Evolutionary conservation across 257 asterid genomes (phyloP).

Genomic region (Penstemon eatonii): DNA sequence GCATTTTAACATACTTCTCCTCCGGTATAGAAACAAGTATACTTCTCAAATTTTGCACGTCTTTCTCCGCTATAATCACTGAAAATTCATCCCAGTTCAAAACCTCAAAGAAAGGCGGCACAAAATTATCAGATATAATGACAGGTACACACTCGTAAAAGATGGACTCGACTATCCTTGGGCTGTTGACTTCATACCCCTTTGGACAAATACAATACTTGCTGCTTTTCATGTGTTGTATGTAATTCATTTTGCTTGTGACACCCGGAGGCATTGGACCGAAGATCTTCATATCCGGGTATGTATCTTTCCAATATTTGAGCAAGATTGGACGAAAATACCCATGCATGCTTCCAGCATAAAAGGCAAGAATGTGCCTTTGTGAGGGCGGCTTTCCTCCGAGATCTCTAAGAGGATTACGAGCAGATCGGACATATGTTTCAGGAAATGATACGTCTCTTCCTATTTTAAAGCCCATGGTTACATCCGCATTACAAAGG

Average conservation of each 20-base stretch:
- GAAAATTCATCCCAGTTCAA: constrained; percentile 77
- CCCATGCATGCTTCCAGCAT: constrained; percentile 82
- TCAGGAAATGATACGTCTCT: constrained; percentile 80
- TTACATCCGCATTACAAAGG: constrained; percentile 86
- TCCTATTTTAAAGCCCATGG: constrained; percentile 79
- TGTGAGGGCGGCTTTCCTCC: constrained; percentile 82
- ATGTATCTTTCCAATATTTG: constrained; percentile 64
- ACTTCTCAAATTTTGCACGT: constrained; percentile 53
- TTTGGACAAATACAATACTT: constrained; percentile 85
- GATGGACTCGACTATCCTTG: constrained; percentile 83
- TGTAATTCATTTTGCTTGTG: constrained; percentile 84
- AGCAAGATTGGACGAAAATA: constrained; percentile 79
- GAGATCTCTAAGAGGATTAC: constrained; percentile 71
- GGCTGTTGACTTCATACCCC: constrained; percentile 94
- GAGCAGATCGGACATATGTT: constrained; percentile 72
- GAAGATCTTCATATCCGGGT: constrained; percentile 67
- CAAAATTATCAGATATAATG: constrained; percentile 81
- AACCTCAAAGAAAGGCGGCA: constrained; percentile 88
- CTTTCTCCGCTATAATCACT: constrained; percentile 68
- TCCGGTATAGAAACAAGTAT: constrained; percentile 63
- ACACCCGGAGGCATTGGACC: constrained; percentile 86
- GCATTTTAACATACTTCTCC: constrained; percentile 64
- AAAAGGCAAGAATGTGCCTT: constrained; percentile 70
- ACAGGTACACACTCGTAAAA: constrained; percentile 91
- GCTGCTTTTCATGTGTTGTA: constrained; percentile 81